Evolutionary conservation across 2,329 filamentous ascomycete genomes (phyloP), one percentile per base, ranked within the genome.

Genomic region (Fusarium virguliforme): DNA sequence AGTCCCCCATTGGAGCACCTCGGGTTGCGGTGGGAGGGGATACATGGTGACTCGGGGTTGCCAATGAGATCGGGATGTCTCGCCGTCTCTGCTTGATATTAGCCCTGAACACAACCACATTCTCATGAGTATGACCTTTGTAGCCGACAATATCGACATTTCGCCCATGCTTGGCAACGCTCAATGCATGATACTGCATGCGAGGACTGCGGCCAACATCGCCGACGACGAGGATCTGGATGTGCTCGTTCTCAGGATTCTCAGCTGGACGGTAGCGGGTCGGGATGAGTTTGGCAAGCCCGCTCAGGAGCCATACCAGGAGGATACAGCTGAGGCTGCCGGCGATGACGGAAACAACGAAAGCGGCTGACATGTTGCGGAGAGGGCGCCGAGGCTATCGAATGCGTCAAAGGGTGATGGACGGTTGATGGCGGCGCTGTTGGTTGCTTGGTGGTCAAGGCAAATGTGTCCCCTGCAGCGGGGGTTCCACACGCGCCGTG

Each of bases 151-250:
- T 84, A 78, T 95, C 91, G 22, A 98, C 95, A 35, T 87, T 86
- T 7, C 90, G 92, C 26, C 94, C 94, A 77, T 94, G 90, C 75
- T 91, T 92, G 41, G 94, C 94, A 76, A 98, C 90, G 79, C 95
- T 98, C 74, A 97, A 85, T 22, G 95, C 95, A 87, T 99, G 96
- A 76, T 99, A 98, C 79, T 98, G 95, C 95, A 99, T 99, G 62
- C 96, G 94, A 55, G 96, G 96, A 79, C 95, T 98, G 50, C 95
- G 90, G 40, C 96, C 96, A 79, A 99, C 95, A 78, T 99, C 96
- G 48, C 96, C 96, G 30, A 99, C 88, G 18, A 99, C 96, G 15
- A 99, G 87, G 58, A 99, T 89, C 81, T 97, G 94, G 46, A 95
- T 78, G 66, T 83, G 83, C 43, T 84, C 81, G 71, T 84, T 79